Evolutionary conservation across 345 rosid species (phyloP), one percentile per base, ranked within the genome.

Genomic region (Arabis alpina): DNA sequence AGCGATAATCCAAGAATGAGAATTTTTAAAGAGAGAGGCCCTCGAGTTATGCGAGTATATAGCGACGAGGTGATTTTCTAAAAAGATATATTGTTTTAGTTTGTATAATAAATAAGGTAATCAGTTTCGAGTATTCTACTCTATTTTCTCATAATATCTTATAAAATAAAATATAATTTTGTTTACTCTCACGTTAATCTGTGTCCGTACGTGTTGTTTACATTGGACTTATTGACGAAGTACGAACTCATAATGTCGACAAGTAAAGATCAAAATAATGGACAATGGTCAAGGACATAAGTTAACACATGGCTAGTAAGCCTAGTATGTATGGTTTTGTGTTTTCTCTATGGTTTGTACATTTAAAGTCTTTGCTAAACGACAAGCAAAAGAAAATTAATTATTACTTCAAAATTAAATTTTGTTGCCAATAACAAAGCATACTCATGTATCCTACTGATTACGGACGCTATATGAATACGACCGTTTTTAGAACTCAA

Each of bases 231-330:
- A 72, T 25, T 54, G 64, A 25, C 42, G 10, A 23, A 54, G 70
- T 54, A 72, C 76, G 70, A 64, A 72, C 51, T 54, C 70, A 47
- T 64, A 72, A 72, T 64, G 57, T 64, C 64, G 70, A 72, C 27
- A 54, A 55, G 76, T 72, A 64, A 54, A 54, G 13, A 47, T 72
- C 64, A 72, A 54, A 19, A 64, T 72, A 54, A 54, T 55, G 70
- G 70, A 72, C 70, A 63, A 15, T 15, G 55, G 68, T 44, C n/a
- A 11, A 42, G 63, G 49, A 72, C 64, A 72, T 45, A 45, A 36
- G 5, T 34, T 1, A 53, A 32, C 61, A 53, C 56, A 63, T 63
- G 76, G 76, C 70, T 72, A 54, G 56, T 24, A 53, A 53, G 68
- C 45, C 54, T 61, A 52, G 14, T 14, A 43, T 43, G 5, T 32